Percentiles rank a stretch among this genome's conserved stretches.
Conservation (phyloP, 1,139 yeast genomes). For the Suhomyces terraborum region DNA sequence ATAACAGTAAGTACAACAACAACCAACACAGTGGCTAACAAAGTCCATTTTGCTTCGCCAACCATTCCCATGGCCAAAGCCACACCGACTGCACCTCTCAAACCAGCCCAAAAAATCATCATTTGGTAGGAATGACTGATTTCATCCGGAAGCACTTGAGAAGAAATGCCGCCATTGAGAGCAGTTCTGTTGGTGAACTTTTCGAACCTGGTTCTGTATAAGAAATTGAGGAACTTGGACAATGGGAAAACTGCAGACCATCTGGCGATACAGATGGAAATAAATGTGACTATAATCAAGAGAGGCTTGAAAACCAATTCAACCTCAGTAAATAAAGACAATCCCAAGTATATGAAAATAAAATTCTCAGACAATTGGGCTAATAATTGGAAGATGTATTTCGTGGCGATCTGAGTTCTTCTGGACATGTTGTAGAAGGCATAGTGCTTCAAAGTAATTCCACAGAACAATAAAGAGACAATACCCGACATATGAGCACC, state of each 20-base stretch:
- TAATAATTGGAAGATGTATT: constrained; percentile 87
- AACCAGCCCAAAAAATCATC: constrained; percentile 99
- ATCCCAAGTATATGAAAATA: constrained; percentile 91
- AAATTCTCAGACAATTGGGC: constrained; percentile 97
- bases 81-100: constrained; percentile 98
- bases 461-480: constrained; percentile 91
- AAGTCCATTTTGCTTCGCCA: constrained; percentile 88
- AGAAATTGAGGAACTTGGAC: constrained; percentile 80
- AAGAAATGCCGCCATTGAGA: constrained; percentile 42
- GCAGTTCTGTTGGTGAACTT: constrained; percentile 37
- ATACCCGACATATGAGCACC: constrained; percentile 99
- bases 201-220: constrained; percentile 58
- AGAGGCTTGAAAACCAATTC: constrained; percentile 93
- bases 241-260: constrained; percentile 98
- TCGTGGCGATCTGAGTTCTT: constrained; percentile 94
- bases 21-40: constrained; percentile 91
- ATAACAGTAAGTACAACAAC: constrained; percentile 96
- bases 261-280: constrained; percentile 91
- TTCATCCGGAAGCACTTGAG: constrained; percentile 69
- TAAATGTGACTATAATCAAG: constrained; percentile 83
- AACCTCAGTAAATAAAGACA: constrained; percentile 93
- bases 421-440: constrained; percentile 98
- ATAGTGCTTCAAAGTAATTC: constrained; percentile 93
- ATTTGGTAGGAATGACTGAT: constrained; percentile 94
- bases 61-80: constrained; percentile 97